Base-by-base conservation (phyloP, 2,329 filamentous ascomycete genomes). In the Aspergillus novofumigatus region DNA sequence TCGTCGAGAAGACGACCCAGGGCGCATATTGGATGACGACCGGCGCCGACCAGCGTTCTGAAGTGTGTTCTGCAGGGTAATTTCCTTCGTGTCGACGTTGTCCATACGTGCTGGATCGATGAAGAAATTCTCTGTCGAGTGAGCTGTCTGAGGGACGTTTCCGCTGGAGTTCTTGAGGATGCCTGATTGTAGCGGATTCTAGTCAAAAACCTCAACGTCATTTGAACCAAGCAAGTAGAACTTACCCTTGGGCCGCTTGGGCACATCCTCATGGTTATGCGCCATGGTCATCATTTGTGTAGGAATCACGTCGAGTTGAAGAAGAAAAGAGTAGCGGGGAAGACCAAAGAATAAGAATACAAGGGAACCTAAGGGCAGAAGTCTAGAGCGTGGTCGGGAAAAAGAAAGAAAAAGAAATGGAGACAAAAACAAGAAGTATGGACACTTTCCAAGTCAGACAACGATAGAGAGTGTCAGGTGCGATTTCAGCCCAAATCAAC, bases 21-120 rank as follows among this genome's bases (percentile, higher is more conserved):
- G 85, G 61, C 84, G 84, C 2, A 86, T 82, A 26, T 85, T 85
- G 1, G 91, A 93, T 0, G 90, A 94, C 21, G 90, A 93, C 60
- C 91, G 88, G 52, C 91, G 89, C 64, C 89, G 90, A 35, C 94
- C 94, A 49, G 94, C 92, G 79, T 99, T 99, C 72, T 90, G 86
- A 60, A 97, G 85, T 0, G 94, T 99, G 77, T 99, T 99, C 74
- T 92, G 87, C 59, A 97, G 85, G 3, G 92, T 95, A 67, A 97
- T 81, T 71, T 97, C 94, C 77, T 95, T 94, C 64, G 92, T 76
- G 64, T 72, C 85, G 75, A 67, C 80, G 72, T 65, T 79, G n/a
- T 77, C 65, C 76, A 70, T 11, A 62, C 71, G 47, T 80, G 78
- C 55, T 75, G 71, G 62, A 59, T 62, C 72, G 9, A 68, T 69